Percentiles rank a stretch among this genome's conserved stretches.
Evolutionary conservation across 129 eudicot genomes (phyloP).

Genomic region (Lactuca sativa): DNA sequence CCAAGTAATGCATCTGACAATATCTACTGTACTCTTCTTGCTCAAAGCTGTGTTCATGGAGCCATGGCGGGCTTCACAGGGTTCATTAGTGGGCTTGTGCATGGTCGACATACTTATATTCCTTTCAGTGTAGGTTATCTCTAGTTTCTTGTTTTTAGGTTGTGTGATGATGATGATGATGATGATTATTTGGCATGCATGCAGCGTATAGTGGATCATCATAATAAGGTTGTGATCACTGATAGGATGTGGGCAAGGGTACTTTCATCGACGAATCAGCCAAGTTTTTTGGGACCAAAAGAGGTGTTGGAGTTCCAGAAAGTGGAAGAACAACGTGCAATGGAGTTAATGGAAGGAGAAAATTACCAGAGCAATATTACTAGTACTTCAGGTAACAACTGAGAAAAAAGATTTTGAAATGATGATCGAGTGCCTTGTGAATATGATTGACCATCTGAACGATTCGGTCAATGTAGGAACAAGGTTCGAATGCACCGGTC

Average conservation of each 20-base stretch:
- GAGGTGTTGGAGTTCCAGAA: slow-evolving; percentile 34
- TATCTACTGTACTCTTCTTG: slow-evolving; percentile 91
- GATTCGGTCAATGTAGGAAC: slow-evolving; percentile 42
- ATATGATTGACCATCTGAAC: slow-evolving; percentile 38
- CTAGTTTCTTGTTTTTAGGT: not conserved
- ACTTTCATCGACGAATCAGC: slow-evolving; percentile 66
- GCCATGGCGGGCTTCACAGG: slow-evolving; percentile 93
- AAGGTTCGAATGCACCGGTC: slow-evolving; percentile 28
- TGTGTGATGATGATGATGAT: not conserved
- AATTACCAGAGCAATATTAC: slow-evolving; percentile 2
- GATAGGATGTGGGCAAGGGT: slow-evolving; percentile 81
- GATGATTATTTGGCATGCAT: slow-evolving; percentile 36
- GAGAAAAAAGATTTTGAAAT: slow-evolving; percentile 36
- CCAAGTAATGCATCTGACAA: slow-evolving; percentile 93
- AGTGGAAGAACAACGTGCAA: slow-evolving; percentile 28
- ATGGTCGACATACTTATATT: slow-evolving; percentile 80
- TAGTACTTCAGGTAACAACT: slow-evolving; percentile 31
- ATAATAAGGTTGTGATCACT: slow-evolving; percentile 53
- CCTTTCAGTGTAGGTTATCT: slow-evolving; percentile 66
- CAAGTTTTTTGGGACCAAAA: slow-evolving; percentile 50
- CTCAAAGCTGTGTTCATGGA: slow-evolving; percentile 96
- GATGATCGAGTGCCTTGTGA: slow-evolving; percentile 38
- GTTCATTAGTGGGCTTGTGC: slow-evolving; percentile 72
- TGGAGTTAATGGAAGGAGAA: slow-evolving; percentile 30
- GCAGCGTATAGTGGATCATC: slow-evolving; percentile 62